These are phyloP conservation scores for Apium graveolens DNA, from an alignment of 129 eudicot species.

Conservation along the genomic window DNA sequence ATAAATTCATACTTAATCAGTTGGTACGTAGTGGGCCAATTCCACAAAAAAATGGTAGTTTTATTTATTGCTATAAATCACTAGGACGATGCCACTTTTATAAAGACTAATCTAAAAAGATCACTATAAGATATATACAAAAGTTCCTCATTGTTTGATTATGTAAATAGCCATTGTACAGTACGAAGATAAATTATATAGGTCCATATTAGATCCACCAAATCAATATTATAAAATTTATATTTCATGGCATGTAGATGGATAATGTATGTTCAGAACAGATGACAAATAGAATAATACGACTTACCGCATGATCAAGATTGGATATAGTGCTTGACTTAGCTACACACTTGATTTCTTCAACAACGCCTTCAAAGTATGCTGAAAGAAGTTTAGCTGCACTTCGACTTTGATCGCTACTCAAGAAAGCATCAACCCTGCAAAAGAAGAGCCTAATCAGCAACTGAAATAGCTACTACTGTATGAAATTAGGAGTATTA, in stretches of 20 bases:
- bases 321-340: conserved; percentile 68
- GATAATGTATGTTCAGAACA: not conserved
- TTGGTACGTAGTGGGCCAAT: not conserved
- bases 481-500: not conserved
- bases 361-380: conserved; percentile 74
- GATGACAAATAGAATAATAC: not conserved
- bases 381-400: conserved; percentile 94
- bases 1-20: not conserved
- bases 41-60: not conserved
- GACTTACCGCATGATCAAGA: conserved; percentile 65
- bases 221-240: not conserved
- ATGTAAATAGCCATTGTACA: not conserved
- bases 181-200: not conserved
- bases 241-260: not conserved
- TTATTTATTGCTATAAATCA: not conserved
- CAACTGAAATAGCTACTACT: not conserved
- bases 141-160: not conserved
- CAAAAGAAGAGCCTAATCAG: conserved; percentile 17
- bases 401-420: conserved; percentile 83
- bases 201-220: not conserved
- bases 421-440: conserved; percentile 78
- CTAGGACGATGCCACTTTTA: not conserved
- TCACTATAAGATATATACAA: not conserved
- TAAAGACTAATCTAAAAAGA: not conserved
- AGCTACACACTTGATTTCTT: conserved; percentile 69